Conservation (phyloP, 2,329 filamentous ascomycete species). For the Tolypocladium paradoxum region DNA sequence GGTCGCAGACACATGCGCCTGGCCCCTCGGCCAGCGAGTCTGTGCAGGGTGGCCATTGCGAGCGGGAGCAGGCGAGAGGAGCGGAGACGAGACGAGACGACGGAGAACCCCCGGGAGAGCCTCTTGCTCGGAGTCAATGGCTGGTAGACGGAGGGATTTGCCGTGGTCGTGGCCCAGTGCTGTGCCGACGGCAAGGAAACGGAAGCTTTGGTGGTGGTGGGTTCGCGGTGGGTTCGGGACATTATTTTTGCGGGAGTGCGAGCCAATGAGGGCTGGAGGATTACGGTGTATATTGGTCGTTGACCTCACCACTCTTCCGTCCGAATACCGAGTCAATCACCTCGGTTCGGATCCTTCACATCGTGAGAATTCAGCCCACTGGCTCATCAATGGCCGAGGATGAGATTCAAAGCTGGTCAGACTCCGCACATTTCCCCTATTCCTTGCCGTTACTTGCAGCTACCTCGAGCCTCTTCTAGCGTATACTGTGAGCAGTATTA, state of each 20-base stretch:
- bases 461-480: too few species aligned
- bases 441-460: too few species aligned
- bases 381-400: background rate
- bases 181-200: conserved; percentile 14
- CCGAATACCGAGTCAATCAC: too few species aligned
- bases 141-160: conserved; percentile 15
- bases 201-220: conserved; percentile 15
- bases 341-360: background rate
- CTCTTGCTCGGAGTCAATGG: conserved; percentile 25
- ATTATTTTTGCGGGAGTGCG: conserved; percentile 18
- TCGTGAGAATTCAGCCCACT: background rate
- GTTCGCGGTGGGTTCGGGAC: conserved; percentile 19
- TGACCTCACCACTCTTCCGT: too few species aligned
- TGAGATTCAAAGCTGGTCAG: background rate
- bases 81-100: conserved; percentile 16
- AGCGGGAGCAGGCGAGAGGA: conserved; percentile 15
- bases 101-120: conserved; percentile 19
- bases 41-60: conserved; percentile 59
- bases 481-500: too few species aligned
- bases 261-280: conserved; percentile 18
- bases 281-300: too few species aligned
- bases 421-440: too few species aligned
- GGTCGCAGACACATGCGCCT: conserved; percentile 53
- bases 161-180: conserved; percentile 2
- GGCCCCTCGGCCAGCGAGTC: conserved; percentile 61